Evolutionary conservation across 306 rosid genomes (phyloP), one percentile per base, ranked within the genome.

Genomic region (Dryas drummondii): DNA sequence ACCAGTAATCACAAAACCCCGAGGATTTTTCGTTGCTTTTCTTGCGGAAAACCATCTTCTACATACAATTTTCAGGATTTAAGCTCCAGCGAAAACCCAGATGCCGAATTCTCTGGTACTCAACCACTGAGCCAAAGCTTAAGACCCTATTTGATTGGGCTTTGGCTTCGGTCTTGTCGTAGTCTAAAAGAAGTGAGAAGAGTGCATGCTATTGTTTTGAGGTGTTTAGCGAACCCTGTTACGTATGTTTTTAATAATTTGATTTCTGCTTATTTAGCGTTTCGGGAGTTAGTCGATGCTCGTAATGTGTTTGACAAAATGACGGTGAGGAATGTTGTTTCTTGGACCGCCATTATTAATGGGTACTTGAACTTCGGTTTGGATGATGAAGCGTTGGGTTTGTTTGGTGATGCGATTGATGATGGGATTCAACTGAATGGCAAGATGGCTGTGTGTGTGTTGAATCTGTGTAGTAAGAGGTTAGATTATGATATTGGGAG

Each of bases 261-360:
- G 90, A 83, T 91, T 44, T 86, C 85, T 82, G 81, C 84, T 50
- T 94, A 91, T 66, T 61, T 89, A 70, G 83, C 83, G 51, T 76
- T 90, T 54, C 85, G 86, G 68, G 78, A 81, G 82, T 77, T 94
- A 55, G 73, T 51, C 32, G 70, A 66, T 12, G 97, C 97, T 51
- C 93, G 93, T 57, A 79, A 80, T 22, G 88, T 90, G 88, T 90
- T 94, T 54, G 94, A 90, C 51, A 72, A 84, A 80, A 87, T 94
- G 93, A 14, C 87, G 14, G 71, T 78, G 22, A 90, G 83, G 49
- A 89, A 84, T 70, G 93, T 87, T 11, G 94, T 94, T 80, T 81
- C 96, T 42, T 94, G 98, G 98, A 90, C 96, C 27, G 96, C 97
- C 44, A 69, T 94, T 59, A 90, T 94, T 72, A 81, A 91, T 70